phyloP scores from a whole-genome alignment of 305 asterid genomes.

The Plantago rigida region DNA sequence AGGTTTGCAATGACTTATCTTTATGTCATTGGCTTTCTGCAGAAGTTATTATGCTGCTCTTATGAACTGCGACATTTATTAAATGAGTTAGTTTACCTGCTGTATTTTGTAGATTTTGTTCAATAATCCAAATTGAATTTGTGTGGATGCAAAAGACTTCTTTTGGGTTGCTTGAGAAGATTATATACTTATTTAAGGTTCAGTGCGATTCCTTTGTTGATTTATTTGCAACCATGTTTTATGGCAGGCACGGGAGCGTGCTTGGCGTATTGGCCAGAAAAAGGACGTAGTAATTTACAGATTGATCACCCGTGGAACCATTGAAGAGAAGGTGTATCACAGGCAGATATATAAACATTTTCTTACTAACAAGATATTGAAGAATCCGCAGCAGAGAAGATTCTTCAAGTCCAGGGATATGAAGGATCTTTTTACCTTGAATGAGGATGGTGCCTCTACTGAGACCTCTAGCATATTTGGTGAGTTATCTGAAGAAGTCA shows the following conservation, averaged over 20 bases:
- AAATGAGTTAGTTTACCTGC: neutral
- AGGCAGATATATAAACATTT: conserved; percentile 93
- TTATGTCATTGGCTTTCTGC: conserved; percentile 17
- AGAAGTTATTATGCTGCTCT: conserved; percentile 7
- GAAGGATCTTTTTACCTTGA: conserved; percentile 87
- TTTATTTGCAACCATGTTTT: conserved; percentile 24
- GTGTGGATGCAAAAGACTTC: neutral
- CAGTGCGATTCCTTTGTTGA: conserved; percentile 15
- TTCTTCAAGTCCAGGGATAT: conserved; percentile 90
- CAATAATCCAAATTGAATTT: neutral
- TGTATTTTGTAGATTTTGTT: conserved; percentile 5
- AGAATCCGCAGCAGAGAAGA: conserved; percentile 94
- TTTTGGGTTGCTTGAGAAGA: conserved; percentile 6
- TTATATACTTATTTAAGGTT: neutral
- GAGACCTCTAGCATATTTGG: conserved; percentile 82
- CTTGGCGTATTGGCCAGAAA: conserved; percentile 98
- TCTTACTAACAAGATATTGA: conserved; percentile 83
- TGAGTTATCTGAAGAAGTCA: conserved; percentile 58
- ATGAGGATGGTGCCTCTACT: conserved; percentile 68
- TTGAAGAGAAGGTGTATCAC: conserved; percentile 97
- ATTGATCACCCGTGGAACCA: conserved; percentile 92
- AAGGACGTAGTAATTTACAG: conserved; percentile 83
- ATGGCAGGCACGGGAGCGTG: conserved; percentile 93
- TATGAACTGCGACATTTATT: conserved; percentile 1
- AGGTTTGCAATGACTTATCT: conserved; percentile 42